Base-by-base conservation (phyloP, 2,329 filamentous ascomycete species). In the Thielaviopsis ethacetica region DNA sequence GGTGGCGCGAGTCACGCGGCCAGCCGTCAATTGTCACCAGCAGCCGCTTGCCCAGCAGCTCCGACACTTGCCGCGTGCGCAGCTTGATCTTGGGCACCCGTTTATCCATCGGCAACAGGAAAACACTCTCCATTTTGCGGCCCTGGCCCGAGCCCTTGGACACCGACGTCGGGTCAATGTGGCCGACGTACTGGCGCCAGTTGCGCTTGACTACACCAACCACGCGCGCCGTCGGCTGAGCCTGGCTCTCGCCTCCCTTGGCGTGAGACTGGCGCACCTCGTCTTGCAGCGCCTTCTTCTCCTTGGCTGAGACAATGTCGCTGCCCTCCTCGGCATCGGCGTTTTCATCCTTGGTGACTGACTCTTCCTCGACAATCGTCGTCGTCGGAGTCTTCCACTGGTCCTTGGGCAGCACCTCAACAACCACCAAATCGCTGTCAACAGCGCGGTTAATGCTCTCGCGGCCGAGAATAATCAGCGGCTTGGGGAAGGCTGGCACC, bases 51-150 rank as follows among this genome's bases (percentile, higher is more conserved):
- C 93, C 93, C 27, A 96, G 72, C 3, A 98, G 79, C 66, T 95
- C 89, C 17, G 83, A 83, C 24, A 90, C 91, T 71, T 97, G 93
- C 56, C 93, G 81, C 12, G 93, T 97, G 56, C 91, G 84, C 58
- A 98, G 83, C 53, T 90, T 83, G 66, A 98, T 96, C 74, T 97
- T 98, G 2, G 93, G 93, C 22, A 98, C 87, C 66, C 89, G 86
- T 76, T 95, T 97, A 71, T 98, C 91, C 91, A 98, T 97, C 3
- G 93, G 91, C 54, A 97, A 83, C 19, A 98, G 78, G 71, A 98
- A 98, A 15, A 98, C 90, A 17, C 82, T 94, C 68, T 96, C 90
- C 68, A 94, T 89, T 66, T 86, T 86, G 61, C 90, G 81, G 30
- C 88, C 89, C 65, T 90, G 85, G 62, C 83, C 85, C 1, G 81